phyloP scores from a whole-genome alignment of 2,329 filamentous ascomycete genomes.

The Calcarisporium arbuscula region DNA sequence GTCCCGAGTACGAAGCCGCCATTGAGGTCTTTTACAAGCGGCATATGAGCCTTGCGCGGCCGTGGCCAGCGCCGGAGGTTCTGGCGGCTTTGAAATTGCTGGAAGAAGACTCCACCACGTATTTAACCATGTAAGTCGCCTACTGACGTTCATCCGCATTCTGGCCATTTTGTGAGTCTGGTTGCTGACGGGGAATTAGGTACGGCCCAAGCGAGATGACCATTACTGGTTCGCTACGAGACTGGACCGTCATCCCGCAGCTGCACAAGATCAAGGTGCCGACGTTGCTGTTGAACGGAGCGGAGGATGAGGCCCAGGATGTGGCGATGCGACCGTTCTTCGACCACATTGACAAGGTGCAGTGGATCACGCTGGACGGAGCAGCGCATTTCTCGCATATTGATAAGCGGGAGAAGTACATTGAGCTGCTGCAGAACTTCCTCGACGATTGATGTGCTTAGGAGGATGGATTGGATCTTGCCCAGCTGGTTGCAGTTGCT shows the following conservation, averaged over 20 bases:
- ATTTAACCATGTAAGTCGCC: slow-evolving; percentile 20
- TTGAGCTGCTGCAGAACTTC: slow-evolving; percentile 16
- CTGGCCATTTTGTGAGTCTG: no score
- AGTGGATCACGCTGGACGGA: slow-evolving; percentile 28
- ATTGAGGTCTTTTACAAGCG: slow-evolving; percentile 23
- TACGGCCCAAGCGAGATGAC: slow-evolving; percentile 18
- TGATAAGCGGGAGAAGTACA: slow-evolving; percentile 22
- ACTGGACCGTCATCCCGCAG: slow-evolving; percentile 20
- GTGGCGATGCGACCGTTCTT: slow-evolving; percentile 27
- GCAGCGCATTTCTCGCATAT: slow-evolving; percentile 28
- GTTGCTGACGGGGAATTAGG: slow-evolving; percentile 16
- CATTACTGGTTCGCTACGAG: slow-evolving; percentile 17
- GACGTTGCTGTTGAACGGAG: slow-evolving; percentile 28
- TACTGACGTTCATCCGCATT: no score
- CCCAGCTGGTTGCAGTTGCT: no score
- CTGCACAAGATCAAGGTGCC: slow-evolving; percentile 22
- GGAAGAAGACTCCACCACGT: slow-evolving; percentile 17
- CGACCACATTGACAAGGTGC: slow-evolving; percentile 24
- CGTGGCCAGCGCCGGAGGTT: slow-evolving; percentile 27
- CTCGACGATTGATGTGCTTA: slow-evolving; percentile 8
- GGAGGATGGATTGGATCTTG: no score
- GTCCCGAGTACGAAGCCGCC: slow-evolving; percentile 22
- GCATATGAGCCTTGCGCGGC: slow-evolving; percentile 18
- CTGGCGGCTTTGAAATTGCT: slow-evolving; percentile 22
- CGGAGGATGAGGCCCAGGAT: slow-evolving; percentile 27